Conservation (phyloP, 1,284 basidiomycete genomes). For the Cystobasidium slooffiae region DNA sequence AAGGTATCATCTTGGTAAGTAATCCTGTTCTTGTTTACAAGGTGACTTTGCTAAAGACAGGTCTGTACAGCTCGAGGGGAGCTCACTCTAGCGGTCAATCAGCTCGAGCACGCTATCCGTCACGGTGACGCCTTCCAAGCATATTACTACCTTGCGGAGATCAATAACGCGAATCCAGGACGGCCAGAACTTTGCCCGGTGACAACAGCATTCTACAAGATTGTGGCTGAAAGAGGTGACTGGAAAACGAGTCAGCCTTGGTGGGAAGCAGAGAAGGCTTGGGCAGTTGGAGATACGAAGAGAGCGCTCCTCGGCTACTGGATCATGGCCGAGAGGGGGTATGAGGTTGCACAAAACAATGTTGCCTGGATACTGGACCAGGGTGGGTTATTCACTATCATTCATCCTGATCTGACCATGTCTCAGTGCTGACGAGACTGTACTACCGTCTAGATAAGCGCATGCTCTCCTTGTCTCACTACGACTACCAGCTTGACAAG, state of each 20-base stretch:
- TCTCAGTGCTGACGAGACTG: too few relatives aligned
- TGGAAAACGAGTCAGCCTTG: conserved; percentile 82
- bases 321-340: conserved; percentile 89
- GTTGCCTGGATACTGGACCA: conserved; percentile 90
- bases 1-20: conserved; percentile 76
- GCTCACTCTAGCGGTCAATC: conserved; percentile 66
- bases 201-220: conserved; percentile 86
- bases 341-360: conserved; percentile 93
- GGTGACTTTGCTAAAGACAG: neutral
- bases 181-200: conserved; percentile 71
- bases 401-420: neutral
- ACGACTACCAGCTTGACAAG: conserved; percentile 54
- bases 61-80: conserved; percentile 66
- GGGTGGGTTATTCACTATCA: conserved; percentile 61
- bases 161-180: conserved; percentile 66
- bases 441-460: conserved; percentile 67
- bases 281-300: conserved; percentile 70
- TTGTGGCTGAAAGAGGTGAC: conserved; percentile 81
- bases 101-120: conserved; percentile 80
- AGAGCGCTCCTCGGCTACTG: conserved; percentile 86
- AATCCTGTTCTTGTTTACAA: neutral
- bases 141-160: conserved; percentile 84
- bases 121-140: conserved; percentile 88
- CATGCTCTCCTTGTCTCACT: conserved; percentile 61
- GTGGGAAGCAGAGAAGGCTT: conserved; percentile 77